These are phyloP conservation scores for Mychonastes homosphaera DNA, from an alignment of 139 green algal species.

Conservation along the genomic window DNA sequence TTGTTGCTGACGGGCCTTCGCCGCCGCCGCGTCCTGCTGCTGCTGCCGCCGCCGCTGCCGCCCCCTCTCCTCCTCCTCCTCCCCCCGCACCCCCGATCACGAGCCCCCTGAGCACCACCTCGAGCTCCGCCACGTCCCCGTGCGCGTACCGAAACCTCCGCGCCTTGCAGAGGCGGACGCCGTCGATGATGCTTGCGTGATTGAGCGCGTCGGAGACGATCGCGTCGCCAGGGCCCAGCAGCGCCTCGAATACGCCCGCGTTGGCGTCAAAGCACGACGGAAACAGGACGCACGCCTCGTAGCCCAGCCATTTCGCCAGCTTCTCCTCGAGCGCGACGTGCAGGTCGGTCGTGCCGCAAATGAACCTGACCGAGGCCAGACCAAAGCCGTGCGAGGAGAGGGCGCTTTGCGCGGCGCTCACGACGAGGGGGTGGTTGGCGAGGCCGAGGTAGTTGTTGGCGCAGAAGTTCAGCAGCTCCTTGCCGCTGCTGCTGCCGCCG, in stretches of 20 bases:
- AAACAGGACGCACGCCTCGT: conserved; percentile 54
- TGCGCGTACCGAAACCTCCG: conserved; percentile 37
- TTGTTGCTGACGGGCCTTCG: neutral
- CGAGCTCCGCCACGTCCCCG: conserved; percentile 44
- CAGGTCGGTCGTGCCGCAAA: conserved; percentile 58
- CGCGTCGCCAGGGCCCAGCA: conserved; percentile 49
- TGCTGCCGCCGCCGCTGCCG: no score
- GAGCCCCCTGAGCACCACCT: conserved; percentile 20
- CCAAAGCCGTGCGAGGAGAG: conserved; percentile 51
- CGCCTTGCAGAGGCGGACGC: conserved; percentile 60
- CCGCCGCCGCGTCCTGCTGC: neutral
- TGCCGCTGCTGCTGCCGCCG: neutral
- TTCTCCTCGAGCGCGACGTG: conserved; percentile 54
- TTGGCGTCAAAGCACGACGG: conserved; percentile 64
- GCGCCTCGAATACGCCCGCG: conserved; percentile 56
- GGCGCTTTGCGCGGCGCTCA: conserved; percentile 34
- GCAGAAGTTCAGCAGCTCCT: conserved; percentile 6
- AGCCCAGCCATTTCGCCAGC: conserved; percentile 42
- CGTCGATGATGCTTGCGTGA: conserved; percentile 68
- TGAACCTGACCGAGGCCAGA: conserved; percentile 53
- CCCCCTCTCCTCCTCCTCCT: neutral
- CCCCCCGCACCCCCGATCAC: neutral
- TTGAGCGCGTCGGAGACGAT: conserved; percentile 60
- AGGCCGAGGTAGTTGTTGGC: conserved; percentile 43
- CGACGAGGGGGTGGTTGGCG: conserved; percentile 43